Evolutionary conservation across 495 filamentous ascomycete genomes (phyloP).

Genomic region (Penicillium psychrofluorescens): DNA sequence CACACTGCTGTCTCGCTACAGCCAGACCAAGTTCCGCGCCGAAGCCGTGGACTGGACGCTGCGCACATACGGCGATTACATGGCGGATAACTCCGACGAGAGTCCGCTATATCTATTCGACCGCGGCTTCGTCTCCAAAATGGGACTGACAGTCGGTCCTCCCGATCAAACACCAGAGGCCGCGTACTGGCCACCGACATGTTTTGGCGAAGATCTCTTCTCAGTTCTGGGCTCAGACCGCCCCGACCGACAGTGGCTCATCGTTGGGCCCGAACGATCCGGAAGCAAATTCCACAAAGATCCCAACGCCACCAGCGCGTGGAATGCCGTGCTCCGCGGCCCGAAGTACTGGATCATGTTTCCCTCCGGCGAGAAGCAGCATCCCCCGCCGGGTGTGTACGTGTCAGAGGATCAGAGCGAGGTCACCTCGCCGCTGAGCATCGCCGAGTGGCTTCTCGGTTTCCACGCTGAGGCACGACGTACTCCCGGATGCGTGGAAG

Average conservation of each 20-base stretch:
- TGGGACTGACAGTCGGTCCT: conserved; percentile 57
- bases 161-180: conserved; percentile 34
- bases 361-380: conserved; percentile 52
- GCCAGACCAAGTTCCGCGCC: conserved; percentile 66
- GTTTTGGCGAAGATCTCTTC: conserved; percentile 87
- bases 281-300: conserved; percentile 96
- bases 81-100: conserved; percentile 77
- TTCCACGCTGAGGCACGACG: conserved; percentile 85
- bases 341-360: conserved; percentile 99
- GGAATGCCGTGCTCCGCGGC: conserved; percentile 90
- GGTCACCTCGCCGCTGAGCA: conserved; percentile 89
- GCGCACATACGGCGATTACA: conserved; percentile 72
- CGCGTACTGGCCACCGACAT: conserved; percentile 76
- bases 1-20: conserved; percentile 54
- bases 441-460: conserved; percentile 88
- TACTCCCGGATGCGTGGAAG: conserved; percentile 75
- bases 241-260: conserved; percentile 88
- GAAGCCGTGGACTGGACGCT: conserved; percentile 94
- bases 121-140: conserved; percentile 79
- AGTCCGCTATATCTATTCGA: conserved; percentile 94
- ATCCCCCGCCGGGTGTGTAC: conserved; percentile 80
- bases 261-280: conserved; percentile 81
- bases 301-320: conserved; percentile 72
- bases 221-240: conserved; percentile 69
- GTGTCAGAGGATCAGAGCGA: conserved; percentile 90